Percentiles rank a stretch among this genome's conserved stretches.
Evolutionary conservation across 257 asterid species (phyloP).

Genomic region (Capsicum pubescens): DNA sequence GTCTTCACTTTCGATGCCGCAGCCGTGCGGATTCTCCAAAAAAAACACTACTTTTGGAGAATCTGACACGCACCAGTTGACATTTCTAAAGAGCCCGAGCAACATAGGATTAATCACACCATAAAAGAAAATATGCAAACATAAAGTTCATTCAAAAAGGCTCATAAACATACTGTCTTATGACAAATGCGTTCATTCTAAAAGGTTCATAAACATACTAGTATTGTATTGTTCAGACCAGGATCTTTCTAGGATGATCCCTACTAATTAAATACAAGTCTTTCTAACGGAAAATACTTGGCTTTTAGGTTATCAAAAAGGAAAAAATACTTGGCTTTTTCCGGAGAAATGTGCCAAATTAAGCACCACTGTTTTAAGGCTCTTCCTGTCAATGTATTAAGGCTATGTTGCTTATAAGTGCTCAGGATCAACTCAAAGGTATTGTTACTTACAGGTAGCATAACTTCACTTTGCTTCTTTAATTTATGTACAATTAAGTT

Average conservation of each 20-base stretch:
- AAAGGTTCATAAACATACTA: slow-evolving; percentile 8
- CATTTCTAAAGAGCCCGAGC: too few relatives aligned
- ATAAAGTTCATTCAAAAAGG: neutral
- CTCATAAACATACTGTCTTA: neutral
- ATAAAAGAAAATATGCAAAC: neutral
- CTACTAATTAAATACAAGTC: neutral
- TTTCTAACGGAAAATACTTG: neutral
- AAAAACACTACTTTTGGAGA: too few relatives aligned
- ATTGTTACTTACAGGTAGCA: neutral
- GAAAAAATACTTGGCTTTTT: neutral
- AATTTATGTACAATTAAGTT: neutral
- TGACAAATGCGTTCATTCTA: neutral
- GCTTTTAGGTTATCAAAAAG: neutral
- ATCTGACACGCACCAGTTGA: too few relatives aligned
- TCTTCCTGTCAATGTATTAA: neutral
- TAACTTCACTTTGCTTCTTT: neutral
- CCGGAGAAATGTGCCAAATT: neutral
- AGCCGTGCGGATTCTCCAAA: too few relatives aligned
- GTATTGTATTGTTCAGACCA: neutral
- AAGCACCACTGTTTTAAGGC: slow-evolving; percentile 7
- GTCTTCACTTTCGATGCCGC: too few relatives aligned
- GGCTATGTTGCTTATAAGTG: neutral
- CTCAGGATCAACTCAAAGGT: slow-evolving; percentile 5
- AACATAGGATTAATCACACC: neutral
- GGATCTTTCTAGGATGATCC: neutral